Evolutionary conservation across 2,329 filamentous ascomycete species (phyloP), one percentile per base, ranked within the genome.

Genomic region (Lecanicillium sp.): DNA sequence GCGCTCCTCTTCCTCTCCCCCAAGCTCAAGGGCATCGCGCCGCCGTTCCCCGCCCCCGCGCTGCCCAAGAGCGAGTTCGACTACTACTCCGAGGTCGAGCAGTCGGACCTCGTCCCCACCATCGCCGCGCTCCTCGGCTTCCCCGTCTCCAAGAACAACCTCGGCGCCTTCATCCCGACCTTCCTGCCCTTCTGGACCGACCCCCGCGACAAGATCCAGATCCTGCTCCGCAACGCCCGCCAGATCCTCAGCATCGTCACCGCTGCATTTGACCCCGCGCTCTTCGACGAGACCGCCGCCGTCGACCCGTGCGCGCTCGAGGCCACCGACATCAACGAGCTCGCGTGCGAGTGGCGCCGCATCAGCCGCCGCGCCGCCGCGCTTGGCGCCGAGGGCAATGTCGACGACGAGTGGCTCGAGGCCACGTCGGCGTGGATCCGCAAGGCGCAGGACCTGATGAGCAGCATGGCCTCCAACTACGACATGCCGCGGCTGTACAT

Each of bases 91-190:
- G 81, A 73, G 47, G 80, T 97, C n/a, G 87, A 97, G 61, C 93
- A 98, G 68, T 95, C 90, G 1, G 94, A 98, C 65, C 78, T 98
- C 51, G 89, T 88, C 0, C 90, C 93, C 1, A 96, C 91, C 0
- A 71, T 98, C 19, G 90, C 87, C 10, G 89, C 84, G 1, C 70
- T 98, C 24, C 74, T 98, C 37, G 90, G 90, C 0, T 85, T 98
- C 54, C 91, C 93, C 0, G 75, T 94, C 1, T 87, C 93, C 0
- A 81, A 83, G 63, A 98, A 98, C 61, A 97, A 90, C 54, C 70
- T 98, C 1, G 93, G 93, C 1, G 82, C 90, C 2, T 84, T 96
- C 52, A 89, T 97, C 41, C 73, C 80, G 0, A 81, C 89, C 5
- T 84, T 98, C 55, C 69, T 95, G 14, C 72, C 77, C 0, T 80